Evolutionary conservation across 345 rosid genomes (phyloP).

Genomic region (Syzygium jambos): DNA sequence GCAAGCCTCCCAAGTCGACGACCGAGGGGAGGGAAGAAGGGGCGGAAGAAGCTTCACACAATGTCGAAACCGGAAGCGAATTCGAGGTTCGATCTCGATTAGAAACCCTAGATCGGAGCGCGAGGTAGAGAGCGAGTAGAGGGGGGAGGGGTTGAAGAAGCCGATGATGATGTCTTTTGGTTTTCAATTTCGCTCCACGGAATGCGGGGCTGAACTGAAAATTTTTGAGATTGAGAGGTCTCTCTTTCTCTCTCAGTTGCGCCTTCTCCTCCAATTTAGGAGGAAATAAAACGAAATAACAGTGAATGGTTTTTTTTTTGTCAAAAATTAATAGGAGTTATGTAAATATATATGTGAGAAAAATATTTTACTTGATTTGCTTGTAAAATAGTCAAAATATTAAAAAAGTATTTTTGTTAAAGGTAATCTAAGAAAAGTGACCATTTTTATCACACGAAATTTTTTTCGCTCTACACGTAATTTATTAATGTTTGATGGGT

Average conservation of each 20-base stretch:
- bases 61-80: neutral
- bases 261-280: neutral
- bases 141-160: neutral
- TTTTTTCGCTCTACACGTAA: too few species aligned
- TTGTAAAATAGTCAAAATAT: neutral
- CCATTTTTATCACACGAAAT: neutral
- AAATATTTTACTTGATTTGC: neutral
- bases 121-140: neutral
- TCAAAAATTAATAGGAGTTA: neutral
- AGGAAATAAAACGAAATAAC: neutral
- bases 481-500: neutral
- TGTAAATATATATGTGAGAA: neutral
- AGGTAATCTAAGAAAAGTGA: neutral
- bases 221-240: neutral
- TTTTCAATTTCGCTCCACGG: neutral
- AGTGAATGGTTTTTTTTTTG: neutral
- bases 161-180: neutral
- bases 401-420: neutral
- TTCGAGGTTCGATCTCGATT: neutral
- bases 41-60: neutral
- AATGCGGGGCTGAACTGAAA: neutral
- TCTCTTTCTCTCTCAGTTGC: neutral
- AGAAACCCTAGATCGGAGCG: constrained; percentile 5
- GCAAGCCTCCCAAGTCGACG: neutral
- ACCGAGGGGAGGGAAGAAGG: neutral